These are phyloP conservation scores for Entophlyctis luteolus DNA, from an alignment of 192 early-diverging fungal species.

Conservation along the genomic window DNA sequence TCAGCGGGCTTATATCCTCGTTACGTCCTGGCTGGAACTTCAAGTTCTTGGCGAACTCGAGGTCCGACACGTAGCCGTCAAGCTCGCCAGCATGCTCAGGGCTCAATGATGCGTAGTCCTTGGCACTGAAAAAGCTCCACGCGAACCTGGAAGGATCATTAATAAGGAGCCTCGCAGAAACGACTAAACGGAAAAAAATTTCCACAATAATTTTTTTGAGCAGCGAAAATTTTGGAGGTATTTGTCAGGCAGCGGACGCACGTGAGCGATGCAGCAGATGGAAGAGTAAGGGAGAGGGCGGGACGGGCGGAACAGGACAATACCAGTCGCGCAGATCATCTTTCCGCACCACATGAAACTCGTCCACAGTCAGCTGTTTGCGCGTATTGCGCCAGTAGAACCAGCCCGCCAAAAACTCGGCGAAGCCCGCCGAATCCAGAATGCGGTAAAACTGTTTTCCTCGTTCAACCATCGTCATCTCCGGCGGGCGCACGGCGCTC, in stretches of 20 bases:
- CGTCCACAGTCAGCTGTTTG: constrained; percentile 13
- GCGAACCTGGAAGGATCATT: constrained; percentile 18
- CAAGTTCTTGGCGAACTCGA: constrained; percentile 18
- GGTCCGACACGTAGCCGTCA: constrained; percentile 20
- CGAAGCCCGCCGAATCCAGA: constrained; percentile 17
- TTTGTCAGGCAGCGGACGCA: background rate
- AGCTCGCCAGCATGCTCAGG: background rate
- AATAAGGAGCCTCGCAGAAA: constrained; percentile 26
- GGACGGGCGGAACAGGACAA: background rate
- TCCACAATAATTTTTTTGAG: background rate
- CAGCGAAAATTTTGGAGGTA: no score
- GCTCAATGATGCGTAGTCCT: background rate
- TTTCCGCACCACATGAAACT: constrained; percentile 19
- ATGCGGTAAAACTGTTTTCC: constrained; percentile 18
- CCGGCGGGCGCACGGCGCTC: background rate
- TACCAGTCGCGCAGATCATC: constrained; percentile 30
- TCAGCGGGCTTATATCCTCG: constrained; percentile 12
- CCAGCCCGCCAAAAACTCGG: constrained; percentile 29
- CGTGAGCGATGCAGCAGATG: background rate
- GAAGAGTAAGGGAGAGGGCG: background rate
- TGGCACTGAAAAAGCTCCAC: constrained; percentile 25
- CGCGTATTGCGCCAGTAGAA: constrained; percentile 21
- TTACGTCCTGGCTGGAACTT: constrained; percentile 22
- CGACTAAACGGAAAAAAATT: background rate
- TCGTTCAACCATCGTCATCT: constrained; percentile 7